Percentiles rank a stretch among this genome's conserved stretches.
Evolutionary conservation across 2,329 filamentous ascomycete genomes (phyloP).

Genomic region (Epichloe aotearoae): DNA sequence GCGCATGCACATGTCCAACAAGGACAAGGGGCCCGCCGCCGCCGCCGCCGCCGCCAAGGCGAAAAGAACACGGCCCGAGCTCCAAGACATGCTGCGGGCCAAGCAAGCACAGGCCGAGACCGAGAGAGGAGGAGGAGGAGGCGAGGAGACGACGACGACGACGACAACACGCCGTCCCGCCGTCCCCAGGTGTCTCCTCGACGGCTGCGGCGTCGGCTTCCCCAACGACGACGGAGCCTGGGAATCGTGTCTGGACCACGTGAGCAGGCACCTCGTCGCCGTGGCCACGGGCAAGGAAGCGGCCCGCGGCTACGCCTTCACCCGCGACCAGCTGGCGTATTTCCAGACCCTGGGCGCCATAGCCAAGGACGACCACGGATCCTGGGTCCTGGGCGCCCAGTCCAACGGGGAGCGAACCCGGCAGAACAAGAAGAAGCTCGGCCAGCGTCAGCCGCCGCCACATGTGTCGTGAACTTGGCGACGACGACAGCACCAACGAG

Average conservation of each 20-base stretch:
- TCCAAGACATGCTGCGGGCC: slow-evolving; percentile 38
- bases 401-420: slow-evolving; percentile 2
- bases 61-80: slow-evolving; percentile 22
- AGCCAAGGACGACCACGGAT: slow-evolving; percentile 13
- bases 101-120: neutral
- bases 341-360: slow-evolving; percentile 9
- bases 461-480: neutral
- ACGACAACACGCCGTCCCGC: slow-evolving; percentile 33
- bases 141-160: no score
- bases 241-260: slow-evolving; percentile 79
- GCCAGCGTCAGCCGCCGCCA: neutral
- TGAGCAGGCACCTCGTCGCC: slow-evolving; percentile 62
- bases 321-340: neutral
- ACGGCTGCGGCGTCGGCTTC: slow-evolving; percentile 48
- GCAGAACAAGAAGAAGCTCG: slow-evolving; percentile 5
- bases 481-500: no score
- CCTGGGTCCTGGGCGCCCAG: slow-evolving; percentile 17
- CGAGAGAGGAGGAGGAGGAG: no score
- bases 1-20: slow-evolving; percentile 56
- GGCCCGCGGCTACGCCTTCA: neutral
- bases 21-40: slow-evolving; percentile 16
- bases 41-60: slow-evolving; percentile 16
- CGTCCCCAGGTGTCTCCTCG: slow-evolving; percentile 46
- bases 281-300: neutral
- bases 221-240: slow-evolving; percentile 47